Percentiles rank a stretch among this genome's conserved stretches.
Conservation (phyloP, 106 monocot genomes). For the Phalaenopsis aphrodite region DNA sequence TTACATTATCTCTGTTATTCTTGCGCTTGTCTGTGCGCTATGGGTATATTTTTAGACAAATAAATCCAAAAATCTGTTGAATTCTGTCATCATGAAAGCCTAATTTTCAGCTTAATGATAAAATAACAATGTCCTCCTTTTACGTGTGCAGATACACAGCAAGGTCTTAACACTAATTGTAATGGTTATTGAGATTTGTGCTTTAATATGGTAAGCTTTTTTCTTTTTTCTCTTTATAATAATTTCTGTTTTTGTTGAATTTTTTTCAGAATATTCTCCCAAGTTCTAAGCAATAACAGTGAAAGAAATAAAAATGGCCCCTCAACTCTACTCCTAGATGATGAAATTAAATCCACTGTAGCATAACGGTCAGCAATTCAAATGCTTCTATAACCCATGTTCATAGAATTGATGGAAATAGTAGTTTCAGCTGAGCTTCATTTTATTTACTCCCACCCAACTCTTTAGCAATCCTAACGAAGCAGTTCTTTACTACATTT, state of each 20-base stretch:
- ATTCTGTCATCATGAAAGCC: background rate
- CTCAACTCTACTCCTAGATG: background rate
- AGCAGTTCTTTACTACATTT: background rate
- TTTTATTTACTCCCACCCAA: background rate
- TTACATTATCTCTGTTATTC: constrained; percentile 59
- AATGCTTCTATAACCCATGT: background rate
- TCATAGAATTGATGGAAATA: background rate
- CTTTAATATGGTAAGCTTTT: constrained; percentile 69
- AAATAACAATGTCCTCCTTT: background rate
- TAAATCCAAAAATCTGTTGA: background rate
- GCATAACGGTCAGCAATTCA: background rate
- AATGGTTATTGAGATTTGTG: constrained; percentile 73
- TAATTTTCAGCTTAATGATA: background rate
- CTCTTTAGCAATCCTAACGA: background rate
- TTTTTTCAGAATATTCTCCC: background rate
- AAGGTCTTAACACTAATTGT: constrained; percentile 83
- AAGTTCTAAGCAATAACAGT: background rate
- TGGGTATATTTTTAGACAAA: constrained; percentile 27
- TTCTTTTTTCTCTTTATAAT: background rate
- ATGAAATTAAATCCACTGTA: background rate
- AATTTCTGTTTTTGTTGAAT: background rate
- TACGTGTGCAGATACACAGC: constrained; percentile 63
- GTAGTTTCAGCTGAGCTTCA: background rate
- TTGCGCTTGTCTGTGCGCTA: constrained; percentile 87
- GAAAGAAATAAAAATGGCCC: background rate